Percentiles rank a stretch among this genome's conserved stretches.
Conservation (phyloP, 495 filamentous ascomycete genomes). For the Penicillium bovifimosum region DNA sequence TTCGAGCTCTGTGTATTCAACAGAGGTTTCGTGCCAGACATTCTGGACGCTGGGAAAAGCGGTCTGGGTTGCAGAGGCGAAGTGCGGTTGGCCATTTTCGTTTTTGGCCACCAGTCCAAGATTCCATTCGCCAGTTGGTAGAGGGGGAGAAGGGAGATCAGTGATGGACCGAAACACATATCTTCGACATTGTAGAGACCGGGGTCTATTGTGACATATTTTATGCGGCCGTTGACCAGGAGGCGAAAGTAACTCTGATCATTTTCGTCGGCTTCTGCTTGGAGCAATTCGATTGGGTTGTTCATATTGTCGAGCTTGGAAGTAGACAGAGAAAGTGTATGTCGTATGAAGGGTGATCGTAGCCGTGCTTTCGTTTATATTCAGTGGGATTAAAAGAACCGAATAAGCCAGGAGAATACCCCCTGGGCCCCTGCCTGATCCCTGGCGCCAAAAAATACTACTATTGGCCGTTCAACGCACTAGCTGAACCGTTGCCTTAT, state of each 20-base stretch:
- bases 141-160: slow-evolving; percentile 15
- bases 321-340: too few relatives aligned
- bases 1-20: background rate
- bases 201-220: slow-evolving; percentile 34
- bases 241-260: slow-evolving; percentile 28
- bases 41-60: slow-evolving; percentile 20
- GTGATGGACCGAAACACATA: slow-evolving; percentile 30
- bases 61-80: slow-evolving; percentile 12
- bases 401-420: too few relatives aligned
- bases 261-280: slow-evolving; percentile 24
- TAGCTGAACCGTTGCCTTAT: too few relatives aligned
- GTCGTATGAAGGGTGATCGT: too few relatives aligned
- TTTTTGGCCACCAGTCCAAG: slow-evolving; percentile 19
- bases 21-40: slow-evolving; percentile 22
- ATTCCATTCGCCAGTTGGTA: slow-evolving; percentile 26
- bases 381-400: too few relatives aligned
- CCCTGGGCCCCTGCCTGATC: too few relatives aligned
- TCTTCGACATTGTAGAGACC: slow-evolving; percentile 28
- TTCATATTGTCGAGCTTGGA: background rate
- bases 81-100: slow-evolving; percentile 14
- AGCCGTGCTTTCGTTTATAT: too few relatives aligned
- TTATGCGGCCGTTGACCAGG: slow-evolving; percentile 25
- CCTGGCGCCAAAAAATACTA: too few relatives aligned
- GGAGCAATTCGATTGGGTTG: slow-evolving; percentile 22
- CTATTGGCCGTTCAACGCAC: too few relatives aligned